These are phyloP conservation scores for Neofusicoccum ribis DNA, from an alignment of 2,329 filamentous ascomycete species.

Conservation along the genomic window DNA sequence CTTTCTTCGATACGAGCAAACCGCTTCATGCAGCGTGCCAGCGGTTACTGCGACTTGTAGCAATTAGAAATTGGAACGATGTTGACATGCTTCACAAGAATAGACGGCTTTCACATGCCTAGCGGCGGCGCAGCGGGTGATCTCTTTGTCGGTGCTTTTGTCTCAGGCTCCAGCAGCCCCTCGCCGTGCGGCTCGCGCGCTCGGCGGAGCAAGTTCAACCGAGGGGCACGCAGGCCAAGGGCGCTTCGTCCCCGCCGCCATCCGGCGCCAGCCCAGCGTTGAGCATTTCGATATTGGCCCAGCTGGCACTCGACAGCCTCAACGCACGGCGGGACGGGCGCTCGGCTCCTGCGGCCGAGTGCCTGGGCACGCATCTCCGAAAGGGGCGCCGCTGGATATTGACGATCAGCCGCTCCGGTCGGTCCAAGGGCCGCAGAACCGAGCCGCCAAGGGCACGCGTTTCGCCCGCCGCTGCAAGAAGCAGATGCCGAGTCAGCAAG, in stretches of 20 bases:
- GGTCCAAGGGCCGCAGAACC: slow-evolving; percentile 1
- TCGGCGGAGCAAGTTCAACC: background rate
- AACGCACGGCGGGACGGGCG: background rate
- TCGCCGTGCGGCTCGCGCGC: background rate
- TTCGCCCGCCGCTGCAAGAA: background rate
- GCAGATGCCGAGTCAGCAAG: background rate
- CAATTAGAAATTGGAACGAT: slow-evolving; percentile 14
- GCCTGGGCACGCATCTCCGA: slow-evolving; percentile 4
- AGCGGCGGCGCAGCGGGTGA: background rate
- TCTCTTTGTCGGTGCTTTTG: background rate
- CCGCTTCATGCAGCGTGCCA: background rate
- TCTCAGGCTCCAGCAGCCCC: slow-evolving; percentile 5
- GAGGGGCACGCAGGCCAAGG: background rate
- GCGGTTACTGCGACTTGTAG: background rate
- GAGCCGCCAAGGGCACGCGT: background rate
- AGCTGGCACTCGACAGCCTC: background rate
- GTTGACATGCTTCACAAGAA: background rate
- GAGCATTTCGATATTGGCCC: background rate
- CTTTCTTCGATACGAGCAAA: background rate
- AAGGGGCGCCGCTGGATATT: background rate
- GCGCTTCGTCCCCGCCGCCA: background rate
- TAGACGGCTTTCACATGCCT: slow-evolving; percentile 3
- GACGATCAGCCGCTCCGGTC: slow-evolving; percentile 4
- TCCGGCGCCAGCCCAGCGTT: background rate
- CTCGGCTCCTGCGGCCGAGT: slow-evolving; percentile 1